Evolutionary conservation across 352 stramenopile genomes (phyloP), one percentile per base, ranked within the genome.

Genomic region (Globisporangium sylvaticum): DNA sequence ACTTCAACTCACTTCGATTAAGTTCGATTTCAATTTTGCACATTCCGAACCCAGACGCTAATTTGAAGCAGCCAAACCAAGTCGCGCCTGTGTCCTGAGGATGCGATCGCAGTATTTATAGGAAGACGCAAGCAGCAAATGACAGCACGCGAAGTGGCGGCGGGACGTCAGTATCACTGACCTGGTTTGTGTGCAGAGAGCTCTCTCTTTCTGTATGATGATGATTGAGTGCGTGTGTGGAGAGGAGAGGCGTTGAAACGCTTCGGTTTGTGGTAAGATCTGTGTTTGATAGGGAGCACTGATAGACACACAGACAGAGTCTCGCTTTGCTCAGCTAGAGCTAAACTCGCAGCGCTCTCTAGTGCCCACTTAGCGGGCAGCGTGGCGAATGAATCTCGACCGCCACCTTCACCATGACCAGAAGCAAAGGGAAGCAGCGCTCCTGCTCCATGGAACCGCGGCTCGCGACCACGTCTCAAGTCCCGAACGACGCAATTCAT

Each of bases 351-450:
- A 29, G 57, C n/a, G 32, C 34, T n/a, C 6, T 52, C 7, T 22
- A 32, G 7, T 7, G 9, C 22, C 9, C 56, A 60, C 39, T 18
- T 2, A 60, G 54, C n/a, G 54, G 37, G 54, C 20, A 22, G 34
- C 7, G 57, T 46, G n/a, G 34, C 37, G 58, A 56, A 67, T 67
- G 62, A 67, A 59, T 62, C 25, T 67, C 34, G 52, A 67, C 29
- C 20, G 56, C 20, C 58, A 64, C 39, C 58, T 12, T 39, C 64
- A 24, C 9, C 53, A 64, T 44, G 64, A 68, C 15, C 54, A 57
- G 32, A 68, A 68, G 4, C 39, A 62, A 20, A 37, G 37, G 12
- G 62, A 68, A 20, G 27, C 39, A 9, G 53, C 39, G 52, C 22
- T 54, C 50, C 5, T 68, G 34, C 18, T 68, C 37, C 56, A 68